Evolutionary conservation across 805 yeast species (phyloP).

Genomic region (Lipomyces starkeyi): DNA sequence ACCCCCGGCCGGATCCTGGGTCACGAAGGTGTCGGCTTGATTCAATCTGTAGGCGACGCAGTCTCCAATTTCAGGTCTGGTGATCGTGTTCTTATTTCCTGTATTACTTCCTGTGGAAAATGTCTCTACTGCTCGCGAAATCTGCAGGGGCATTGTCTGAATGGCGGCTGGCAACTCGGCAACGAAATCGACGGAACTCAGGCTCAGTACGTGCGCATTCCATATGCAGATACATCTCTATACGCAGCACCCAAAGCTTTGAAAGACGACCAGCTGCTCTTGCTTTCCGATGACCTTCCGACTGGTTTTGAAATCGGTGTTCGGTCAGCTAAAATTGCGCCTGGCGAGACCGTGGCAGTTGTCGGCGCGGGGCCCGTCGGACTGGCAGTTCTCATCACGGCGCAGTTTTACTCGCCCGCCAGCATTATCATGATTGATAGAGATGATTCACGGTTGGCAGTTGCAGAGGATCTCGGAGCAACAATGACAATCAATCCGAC

Average conservation of each 20-base stretch:
- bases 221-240: conserved; percentile 59
- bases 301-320: conserved; percentile 36
- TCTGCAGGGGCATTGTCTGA: conserved; percentile 38
- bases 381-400: conserved; percentile 32
- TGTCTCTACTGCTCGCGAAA: conserved; percentile 59
- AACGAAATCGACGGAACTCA: conserved; percentile 59
- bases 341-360: conserved; percentile 32
- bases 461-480: conserved; percentile 31
- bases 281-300: conserved; percentile 36
- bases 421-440: conserved; percentile 35
- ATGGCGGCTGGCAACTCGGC: conserved; percentile 45
- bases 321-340: conserved; percentile 21
- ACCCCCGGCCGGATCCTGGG: conserved; percentile 54
- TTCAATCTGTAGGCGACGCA: conserved; percentile 50
- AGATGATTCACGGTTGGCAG: conserved; percentile 29
- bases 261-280: conserved; percentile 29
- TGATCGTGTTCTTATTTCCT: conserved; percentile 55
- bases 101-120: conserved; percentile 64
- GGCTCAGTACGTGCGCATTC: conserved; percentile 66
- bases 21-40: conserved; percentile 50
- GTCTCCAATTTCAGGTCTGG: conserved; percentile 51
- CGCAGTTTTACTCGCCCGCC: conserved; percentile 32
- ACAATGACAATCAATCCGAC: conserved; percentile 28
- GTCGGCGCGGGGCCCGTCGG: conserved; percentile 36
- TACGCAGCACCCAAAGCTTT: conserved; percentile 50